These are phyloP conservation scores for Cochliopodium minus DNA, from an alignment of 208 protist genomes.

Conservation along the genomic window DNA sequence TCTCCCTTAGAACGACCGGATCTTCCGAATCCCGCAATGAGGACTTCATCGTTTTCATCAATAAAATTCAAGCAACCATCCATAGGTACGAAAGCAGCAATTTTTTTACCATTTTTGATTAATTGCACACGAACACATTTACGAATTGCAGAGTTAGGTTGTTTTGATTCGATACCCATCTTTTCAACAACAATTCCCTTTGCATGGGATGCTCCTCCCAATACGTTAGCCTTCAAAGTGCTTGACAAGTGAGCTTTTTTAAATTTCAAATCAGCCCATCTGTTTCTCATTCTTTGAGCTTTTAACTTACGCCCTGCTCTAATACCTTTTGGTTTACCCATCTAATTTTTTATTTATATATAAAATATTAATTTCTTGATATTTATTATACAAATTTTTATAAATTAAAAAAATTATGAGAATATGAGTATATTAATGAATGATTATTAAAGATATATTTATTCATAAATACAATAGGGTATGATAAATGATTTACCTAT, in stretches of 20 bases:
- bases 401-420: too few relatives aligned
- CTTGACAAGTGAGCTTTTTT: slow-evolving; percentile 88
- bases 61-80: slow-evolving; percentile 98
- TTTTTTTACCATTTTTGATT: slow-evolving; percentile 99
- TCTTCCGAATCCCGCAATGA: slow-evolving; percentile 96
- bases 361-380: too few relatives aligned
- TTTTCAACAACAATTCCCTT: slow-evolving; percentile 98
- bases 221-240: slow-evolving; percentile 85
- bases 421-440: too few relatives aligned
- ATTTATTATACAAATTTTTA: too few relatives aligned
- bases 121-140: slow-evolving; percentile 99
- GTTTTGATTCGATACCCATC: slow-evolving; percentile 97
- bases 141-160: slow-evolving; percentile 99
- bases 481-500: too few relatives aligned
- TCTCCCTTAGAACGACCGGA: slow-evolving; percentile 96
- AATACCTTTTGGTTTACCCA: slow-evolving; percentile 88
- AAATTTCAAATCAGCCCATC: slow-evolving; percentile 92
- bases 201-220: slow-evolving; percentile 90
- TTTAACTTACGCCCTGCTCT: slow-evolving; percentile 87
- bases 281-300: slow-evolving; percentile 62
- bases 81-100: slow-evolving; percentile 96
- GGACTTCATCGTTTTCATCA: slow-evolving; percentile 97
- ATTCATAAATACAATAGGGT: too few relatives aligned
- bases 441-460: too few relatives aligned
- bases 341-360: too few relatives aligned